Base-by-base conservation (phyloP, 495 filamentous ascomycete genomes). In the Penicillium herquei region DNA sequence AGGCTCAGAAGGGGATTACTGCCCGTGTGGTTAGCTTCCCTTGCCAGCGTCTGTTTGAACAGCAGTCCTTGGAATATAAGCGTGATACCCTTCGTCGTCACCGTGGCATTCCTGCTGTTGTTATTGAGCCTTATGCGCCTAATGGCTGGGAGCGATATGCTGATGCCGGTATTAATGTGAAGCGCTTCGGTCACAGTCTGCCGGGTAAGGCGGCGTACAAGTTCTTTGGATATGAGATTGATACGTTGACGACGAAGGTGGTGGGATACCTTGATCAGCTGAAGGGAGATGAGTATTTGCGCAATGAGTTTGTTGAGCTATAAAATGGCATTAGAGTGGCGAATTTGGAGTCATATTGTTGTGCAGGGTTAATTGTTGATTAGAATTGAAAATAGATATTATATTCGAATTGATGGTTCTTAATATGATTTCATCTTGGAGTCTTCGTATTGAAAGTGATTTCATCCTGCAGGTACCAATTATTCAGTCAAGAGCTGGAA, bases 111-210 rank as follows among this genome's bases (percentile, higher is more conserved):
- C 79, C 79, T 3, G 68, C 70, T 5, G 77, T 84, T 0, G 74
- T 81, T 1, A 77, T 84, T 47, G 81, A 84, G 68, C 74, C 82
- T 0, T 84, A 80, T 63, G 71, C 76, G 0, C 70, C 71, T 0
- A 81, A 80, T 48, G 81, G 82, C 12, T 85, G 81, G 81, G 82
- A 85, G 64, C 68, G 82, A 11, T 84, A 83, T 62, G 81, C 82
- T 1, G 72, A 83, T 71, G 81, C 81, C 2, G 75, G 71, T 3
- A 68, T 77, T 48, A 74, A 59, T 17, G 68, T 85, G 59, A 72
- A 60, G 14, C 63, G 70, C 0, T 85, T 83, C 56, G 78, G 79
- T 0, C 67, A 71, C 37, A 76, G 71, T 58, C 61, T 84, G 52
- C 82, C 82, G 7, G 76, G 79, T 0, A 71, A 74, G 55, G 75